Base-by-base conservation (phyloP, 2,329 filamentous ascomycete species). In the Saccharata proteae region DNA sequence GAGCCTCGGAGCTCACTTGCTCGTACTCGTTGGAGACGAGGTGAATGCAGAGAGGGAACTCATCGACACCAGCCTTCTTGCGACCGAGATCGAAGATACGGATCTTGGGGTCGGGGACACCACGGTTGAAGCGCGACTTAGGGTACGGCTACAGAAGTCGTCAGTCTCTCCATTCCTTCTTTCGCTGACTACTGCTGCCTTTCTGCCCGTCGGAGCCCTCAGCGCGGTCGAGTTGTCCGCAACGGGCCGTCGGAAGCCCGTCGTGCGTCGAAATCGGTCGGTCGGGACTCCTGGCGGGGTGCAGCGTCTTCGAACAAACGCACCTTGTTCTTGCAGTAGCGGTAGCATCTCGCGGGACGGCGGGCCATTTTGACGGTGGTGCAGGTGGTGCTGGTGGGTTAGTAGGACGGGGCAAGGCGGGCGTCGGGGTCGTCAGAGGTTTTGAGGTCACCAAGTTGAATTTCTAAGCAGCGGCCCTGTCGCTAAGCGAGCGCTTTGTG, bases 281-380 rank as follows among this genome's bases (percentile, higher is more conserved):
- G 16, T 21, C 20, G 20, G 15, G 16, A 21, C 14, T 16, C 20
- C 16, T 15, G 12, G 15, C 16, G 30, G 18, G 19, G 16, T 31
- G 11, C 5, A 26, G n/a, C 26, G 15, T 16, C 27, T 22, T n/a
- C n/a, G n/a, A n/a, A n/a, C n/a, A 22, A 34, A 18, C 80, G 69
- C 63, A 93, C 85, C 85, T 94, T 94, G 80, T 96, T 98, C 84
- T 98, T 98, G 86, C 90, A 98, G 82, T 98, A 98, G 62, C 90
- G 80, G 78, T 93, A 98, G 74, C 90, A 98, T 74, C 90, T 82
- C 61, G 90, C 90, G 62, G 90, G 90, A 81, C 90, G 85, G 69
- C 90, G 85, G 62, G 90, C 90, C 90, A 98, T 98, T 74, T 79
- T 86, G 79, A 78, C 74, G 67, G 71, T 69, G 24, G 24, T 10